Evolutionary conservation across 805 yeast species (phyloP).

Genomic region (Lipomyces spencermartinsiae): DNA sequence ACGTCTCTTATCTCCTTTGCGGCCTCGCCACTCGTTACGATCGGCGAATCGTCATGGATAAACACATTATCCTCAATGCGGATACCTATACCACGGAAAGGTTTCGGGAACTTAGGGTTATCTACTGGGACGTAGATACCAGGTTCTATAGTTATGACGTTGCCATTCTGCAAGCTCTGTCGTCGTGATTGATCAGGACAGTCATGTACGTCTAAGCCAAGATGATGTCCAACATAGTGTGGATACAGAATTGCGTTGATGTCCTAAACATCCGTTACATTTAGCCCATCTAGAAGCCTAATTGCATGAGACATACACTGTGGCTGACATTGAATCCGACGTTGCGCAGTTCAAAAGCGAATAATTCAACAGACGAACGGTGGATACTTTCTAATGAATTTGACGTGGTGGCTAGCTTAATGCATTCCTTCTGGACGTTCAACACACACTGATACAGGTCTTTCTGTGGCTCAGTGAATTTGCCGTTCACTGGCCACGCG

Average conservation of each 20-base stretch:
- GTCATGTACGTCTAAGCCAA: constrained; percentile 84
- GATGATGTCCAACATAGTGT: constrained; percentile 93
- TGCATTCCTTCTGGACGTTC: constrained; percentile 79
- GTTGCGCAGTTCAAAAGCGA: constrained; percentile 70
- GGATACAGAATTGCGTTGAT: constrained; percentile 65
- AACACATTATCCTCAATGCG: constrained; percentile 95
- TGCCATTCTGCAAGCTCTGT: constrained; percentile 63
- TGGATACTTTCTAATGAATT: constrained; percentile 77
- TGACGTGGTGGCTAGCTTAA: constrained; percentile 65
- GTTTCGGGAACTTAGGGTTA: constrained; percentile 70
- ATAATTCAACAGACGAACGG: constrained; percentile 62
- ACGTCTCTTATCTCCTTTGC: constrained; percentile 85
- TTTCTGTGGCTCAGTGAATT: constrained; percentile 75
- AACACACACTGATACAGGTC: constrained; percentile 90
- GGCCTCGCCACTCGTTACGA: constrained; percentile 77
- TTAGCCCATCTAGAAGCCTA: not conserved
- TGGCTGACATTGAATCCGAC: constrained; percentile 61
- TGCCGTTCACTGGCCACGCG: constrained; percentile 89
- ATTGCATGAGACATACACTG: not conserved
- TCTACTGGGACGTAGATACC: constrained; percentile 87
- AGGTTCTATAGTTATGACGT: constrained; percentile 94
- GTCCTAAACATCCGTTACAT: constrained; percentile 10
- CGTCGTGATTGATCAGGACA: constrained; percentile 68
- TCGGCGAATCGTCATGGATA: constrained; percentile 62
- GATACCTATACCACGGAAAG: constrained; percentile 86